A percentile compares a stretch with the other conserved stretches of the same genome.
Conservation (phyloP, 768 basidiomycete genomes). For the Suillus occidentalis region DNA sequence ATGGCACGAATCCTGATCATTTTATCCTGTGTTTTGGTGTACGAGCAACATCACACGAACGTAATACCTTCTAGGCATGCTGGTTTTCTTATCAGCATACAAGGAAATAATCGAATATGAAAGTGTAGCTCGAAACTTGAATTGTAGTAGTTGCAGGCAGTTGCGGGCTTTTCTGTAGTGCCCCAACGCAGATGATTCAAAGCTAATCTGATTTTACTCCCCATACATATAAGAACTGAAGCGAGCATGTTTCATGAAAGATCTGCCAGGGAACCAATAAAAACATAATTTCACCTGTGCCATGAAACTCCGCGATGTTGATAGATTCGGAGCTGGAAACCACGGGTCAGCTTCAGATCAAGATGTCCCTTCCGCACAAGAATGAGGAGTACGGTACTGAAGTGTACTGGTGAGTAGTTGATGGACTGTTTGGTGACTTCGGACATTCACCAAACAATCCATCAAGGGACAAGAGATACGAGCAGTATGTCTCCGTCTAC, state of each 20-base stretch:
- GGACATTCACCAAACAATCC: not conserved
- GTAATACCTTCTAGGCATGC: slow-evolving; percentile 4
- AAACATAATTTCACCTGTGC: too few relatives aligned
- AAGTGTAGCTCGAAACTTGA: slow-evolving; percentile 1
- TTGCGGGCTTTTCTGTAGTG: not conserved
- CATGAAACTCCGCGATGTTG: not conserved
- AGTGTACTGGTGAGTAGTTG: slow-evolving; percentile 61
- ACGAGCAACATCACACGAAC: slow-evolving; percentile 6
- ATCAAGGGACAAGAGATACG: slow-evolving; percentile 67
- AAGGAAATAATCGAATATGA: not conserved
- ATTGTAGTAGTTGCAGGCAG: not conserved
- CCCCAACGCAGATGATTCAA: not conserved
- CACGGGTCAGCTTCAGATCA: not conserved
- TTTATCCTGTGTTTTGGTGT: slow-evolving; percentile 3
- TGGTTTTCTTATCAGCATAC: slow-evolving; percentile 7
- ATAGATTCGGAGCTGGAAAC: not conserved
- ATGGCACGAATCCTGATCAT: not conserved
- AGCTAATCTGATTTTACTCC: not conserved
- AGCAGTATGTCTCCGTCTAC: slow-evolving; percentile 44
- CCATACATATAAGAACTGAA: not conserved
- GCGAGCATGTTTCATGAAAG: too few relatives aligned
- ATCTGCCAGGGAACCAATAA: too few relatives aligned
- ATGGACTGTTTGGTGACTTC: not conserved
- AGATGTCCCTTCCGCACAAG: slow-evolving; percentile 49
- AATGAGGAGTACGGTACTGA: slow-evolving; percentile 71